Percentiles rank a stretch among this genome's conserved stretches.
phyloP scores from a whole-genome alignment of 2,329 filamentous ascomycete species.

The Fusarium concolor region DNA sequence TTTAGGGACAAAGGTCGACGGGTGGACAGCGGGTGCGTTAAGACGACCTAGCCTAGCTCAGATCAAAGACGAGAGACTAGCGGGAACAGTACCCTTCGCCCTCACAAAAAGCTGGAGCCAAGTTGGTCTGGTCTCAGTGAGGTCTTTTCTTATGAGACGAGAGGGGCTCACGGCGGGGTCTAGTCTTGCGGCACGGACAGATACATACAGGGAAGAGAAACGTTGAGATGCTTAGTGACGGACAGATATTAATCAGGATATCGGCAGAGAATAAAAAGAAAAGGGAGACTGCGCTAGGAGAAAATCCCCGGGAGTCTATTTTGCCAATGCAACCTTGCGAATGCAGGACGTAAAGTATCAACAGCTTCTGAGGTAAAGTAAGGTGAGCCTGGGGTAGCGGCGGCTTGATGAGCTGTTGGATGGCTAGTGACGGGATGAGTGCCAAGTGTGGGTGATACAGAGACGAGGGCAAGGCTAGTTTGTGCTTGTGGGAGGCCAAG shows the following conservation, averaged over 20 bases:
- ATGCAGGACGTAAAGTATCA: constrained; percentile 12
- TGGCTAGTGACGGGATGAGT: constrained; percentile 32
- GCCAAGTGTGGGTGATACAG: constrained; percentile 37
- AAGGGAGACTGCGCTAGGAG: constrained; percentile 22
- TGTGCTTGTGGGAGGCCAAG: constrained; percentile 5
- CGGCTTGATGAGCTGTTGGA: constrained; percentile 32
- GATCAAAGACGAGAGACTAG: background rate
- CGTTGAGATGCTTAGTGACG: background rate
- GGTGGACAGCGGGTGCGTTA: constrained; percentile 39
- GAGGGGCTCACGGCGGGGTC: constrained; percentile 14
- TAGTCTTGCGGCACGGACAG: constrained; percentile 6
- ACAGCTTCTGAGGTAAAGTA: background rate
- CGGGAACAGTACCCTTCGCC: constrained; percentile 20
- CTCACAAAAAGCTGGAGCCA: background rate
- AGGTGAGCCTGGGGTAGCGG: constrained; percentile 5
- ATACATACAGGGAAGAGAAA: background rate
- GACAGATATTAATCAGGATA: background rate
- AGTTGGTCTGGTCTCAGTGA: no score
- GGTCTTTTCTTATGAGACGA: constrained; percentile 7
- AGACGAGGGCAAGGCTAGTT: constrained; percentile 18
- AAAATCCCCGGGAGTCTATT: constrained; percentile 32
- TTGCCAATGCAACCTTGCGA: constrained; percentile 23
- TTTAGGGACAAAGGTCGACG: constrained; percentile 27
- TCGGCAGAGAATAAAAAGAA: background rate
- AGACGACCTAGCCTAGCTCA: constrained; percentile 29